These are phyloP conservation scores for Didymella arachidicola DNA, from an alignment of 2,329 filamentous ascomycete species.

Conservation along the genomic window DNA sequence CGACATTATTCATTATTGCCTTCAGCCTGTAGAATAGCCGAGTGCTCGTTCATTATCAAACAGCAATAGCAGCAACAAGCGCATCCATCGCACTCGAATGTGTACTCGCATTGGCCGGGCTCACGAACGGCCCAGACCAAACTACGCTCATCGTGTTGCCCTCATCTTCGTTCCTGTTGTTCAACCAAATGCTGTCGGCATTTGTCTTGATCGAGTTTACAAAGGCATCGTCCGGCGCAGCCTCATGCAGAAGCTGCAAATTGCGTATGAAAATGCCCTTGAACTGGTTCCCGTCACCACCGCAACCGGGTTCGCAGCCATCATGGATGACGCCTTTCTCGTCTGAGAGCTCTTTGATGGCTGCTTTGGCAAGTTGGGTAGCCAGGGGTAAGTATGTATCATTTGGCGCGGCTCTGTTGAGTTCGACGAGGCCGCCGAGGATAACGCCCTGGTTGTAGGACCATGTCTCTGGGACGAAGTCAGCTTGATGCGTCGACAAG, in stretches of 20 bases:
- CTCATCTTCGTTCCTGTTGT: conserved; percentile 60
- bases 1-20: conserved; percentile 4
- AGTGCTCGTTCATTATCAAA: not conserved
- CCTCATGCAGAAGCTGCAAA: conserved; percentile 64
- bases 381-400: conserved; percentile 47
- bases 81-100: conserved; percentile 73
- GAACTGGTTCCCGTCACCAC: conserved; percentile 66
- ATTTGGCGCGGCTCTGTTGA: conserved; percentile 54
- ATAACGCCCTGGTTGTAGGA: conserved; percentile 70
- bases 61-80: conserved; percentile 65
- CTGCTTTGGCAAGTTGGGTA: conserved; percentile 50
- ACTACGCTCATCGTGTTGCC: conserved; percentile 64
- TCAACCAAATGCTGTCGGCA: conserved; percentile 70
- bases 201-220: conserved; percentile 65
- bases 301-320: conserved; percentile 50
- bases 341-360: conserved; percentile 48
- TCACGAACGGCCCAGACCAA: conserved; percentile 69
- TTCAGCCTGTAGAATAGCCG: not conserved
- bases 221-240: conserved; percentile 60
- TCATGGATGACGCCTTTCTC: conserved; percentile 53
- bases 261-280: conserved; percentile 76
- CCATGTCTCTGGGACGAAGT: conserved; percentile 49
- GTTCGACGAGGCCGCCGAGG: conserved; percentile 64
- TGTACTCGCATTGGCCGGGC: conserved; percentile 62
- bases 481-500: not conserved